These are phyloP conservation scores for Claviceps africana DNA, from an alignment of 2,329 filamentous ascomycete genomes.

Conservation along the genomic window DNA sequence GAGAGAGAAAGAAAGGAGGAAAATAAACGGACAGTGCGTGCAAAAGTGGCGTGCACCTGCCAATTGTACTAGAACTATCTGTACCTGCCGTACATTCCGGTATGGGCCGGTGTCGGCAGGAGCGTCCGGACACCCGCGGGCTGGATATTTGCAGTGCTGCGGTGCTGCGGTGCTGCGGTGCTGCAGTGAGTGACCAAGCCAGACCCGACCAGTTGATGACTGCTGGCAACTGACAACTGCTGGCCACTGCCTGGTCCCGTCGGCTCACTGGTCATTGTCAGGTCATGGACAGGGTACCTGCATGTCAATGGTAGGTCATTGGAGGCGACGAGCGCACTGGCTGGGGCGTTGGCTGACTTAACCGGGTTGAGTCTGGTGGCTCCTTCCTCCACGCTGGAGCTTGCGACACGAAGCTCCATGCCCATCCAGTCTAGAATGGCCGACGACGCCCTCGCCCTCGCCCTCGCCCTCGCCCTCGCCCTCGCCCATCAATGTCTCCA, in stretches of 20 bases:
- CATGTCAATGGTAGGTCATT: neutral
- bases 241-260: neutral
- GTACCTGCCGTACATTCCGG: too few species aligned
- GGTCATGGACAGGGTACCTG: neutral
- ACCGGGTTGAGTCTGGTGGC: neutral
- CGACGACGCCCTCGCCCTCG: neutral
- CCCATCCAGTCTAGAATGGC: constrained; percentile 5
- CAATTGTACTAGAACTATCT: neutral
- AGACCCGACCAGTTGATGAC: too few species aligned
- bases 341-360: neutral
- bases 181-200: too few species aligned
- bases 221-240: neutral
- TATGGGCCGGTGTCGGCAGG: neutral
- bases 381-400: constrained; percentile 5
- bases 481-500: constrained; percentile 2
- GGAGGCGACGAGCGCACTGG: neutral
- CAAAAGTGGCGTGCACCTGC: constrained; percentile 2
- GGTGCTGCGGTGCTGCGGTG: too few species aligned
- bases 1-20: neutral
- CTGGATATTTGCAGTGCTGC: too few species aligned
- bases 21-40: too few species aligned
- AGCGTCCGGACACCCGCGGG: too few species aligned
- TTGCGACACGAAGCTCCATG: neutral
- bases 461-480: neutral
- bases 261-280: too few species aligned